These are phyloP conservation scores for Macrophomina pseudophaseolina DNA, from an alignment of 2,329 filamentous ascomycete genomes.

Conservation along the genomic window DNA sequence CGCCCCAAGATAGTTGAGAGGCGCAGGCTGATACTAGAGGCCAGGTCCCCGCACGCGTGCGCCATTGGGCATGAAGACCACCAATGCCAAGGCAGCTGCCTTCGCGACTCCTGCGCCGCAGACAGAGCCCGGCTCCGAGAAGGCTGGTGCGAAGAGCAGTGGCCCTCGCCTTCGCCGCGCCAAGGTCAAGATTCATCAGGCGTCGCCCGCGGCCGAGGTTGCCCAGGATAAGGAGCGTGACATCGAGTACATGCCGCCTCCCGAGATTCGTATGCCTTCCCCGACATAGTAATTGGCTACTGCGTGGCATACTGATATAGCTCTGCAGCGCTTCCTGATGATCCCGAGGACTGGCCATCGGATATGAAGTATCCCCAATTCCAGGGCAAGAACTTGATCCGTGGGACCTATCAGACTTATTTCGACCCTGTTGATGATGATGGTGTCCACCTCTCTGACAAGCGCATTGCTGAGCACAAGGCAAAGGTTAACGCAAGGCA, in stretches of 20 bases:
- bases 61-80: conserved; percentile 91
- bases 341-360: conserved; percentile 70
- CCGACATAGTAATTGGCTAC: neutral
- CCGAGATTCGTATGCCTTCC: conserved; percentile 47
- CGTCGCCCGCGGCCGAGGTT: conserved; percentile 53
- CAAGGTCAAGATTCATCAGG: conserved; percentile 67
- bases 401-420: conserved; percentile 58
- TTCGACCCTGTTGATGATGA: conserved; percentile 67
- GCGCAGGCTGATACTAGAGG: neutral
- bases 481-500: conserved; percentile 55
- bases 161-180: conserved; percentile 61
- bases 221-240: conserved; percentile 69
- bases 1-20: neutral
- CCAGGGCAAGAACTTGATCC: conserved; percentile 57
- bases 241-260: conserved; percentile 88
- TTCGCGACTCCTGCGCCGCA: conserved; percentile 71
- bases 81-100: conserved; percentile 81
- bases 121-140: conserved; percentile 53
- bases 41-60: conserved; percentile 73
- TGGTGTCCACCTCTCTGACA: conserved; percentile 67
- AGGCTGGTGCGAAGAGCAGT: conserved; percentile 64
- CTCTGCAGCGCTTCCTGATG: conserved; percentile 62
- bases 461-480: conserved; percentile 58
- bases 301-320: neutral
- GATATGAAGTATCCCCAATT: conserved; percentile 59